Conservation (phyloP, 352 stramenopile genomes). For the Globisporangium nunn region DNA sequence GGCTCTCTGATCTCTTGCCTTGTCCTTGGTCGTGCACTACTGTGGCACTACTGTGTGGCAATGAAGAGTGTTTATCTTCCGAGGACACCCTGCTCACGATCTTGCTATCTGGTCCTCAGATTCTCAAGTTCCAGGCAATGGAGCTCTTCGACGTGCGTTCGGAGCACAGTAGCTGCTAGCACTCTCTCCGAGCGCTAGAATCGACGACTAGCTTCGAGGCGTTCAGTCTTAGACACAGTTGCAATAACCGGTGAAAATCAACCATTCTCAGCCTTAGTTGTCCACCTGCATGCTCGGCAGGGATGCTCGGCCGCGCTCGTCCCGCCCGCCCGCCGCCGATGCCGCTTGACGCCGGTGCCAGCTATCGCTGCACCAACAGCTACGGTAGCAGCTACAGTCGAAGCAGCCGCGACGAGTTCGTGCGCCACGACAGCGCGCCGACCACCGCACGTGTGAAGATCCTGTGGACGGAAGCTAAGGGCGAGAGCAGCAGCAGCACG, state of each 20-base stretch:
- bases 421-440: slow-evolving; percentile 2
- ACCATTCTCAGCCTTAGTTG: too few species aligned
- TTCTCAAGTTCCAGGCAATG: slow-evolving; percentile 44
- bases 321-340: background rate
- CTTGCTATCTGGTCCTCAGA: slow-evolving; percentile 12
- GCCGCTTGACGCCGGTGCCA: background rate
- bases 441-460: slow-evolving; percentile 8
- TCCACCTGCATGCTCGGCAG: too few species aligned
- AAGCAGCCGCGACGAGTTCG: slow-evolving; percentile 6
- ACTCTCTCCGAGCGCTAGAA: too few species aligned
- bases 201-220: too few species aligned
- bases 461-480: slow-evolving; percentile 10
- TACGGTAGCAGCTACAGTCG: background rate
- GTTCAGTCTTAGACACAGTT: too few species aligned
- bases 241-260: too few species aligned
- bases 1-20: too few species aligned
- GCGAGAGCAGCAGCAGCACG: background rate
- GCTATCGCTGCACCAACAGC: background rate
- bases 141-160: slow-evolving; percentile 11
- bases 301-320: background rate
- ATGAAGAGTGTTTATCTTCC: too few species aligned
- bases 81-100: too few species aligned
- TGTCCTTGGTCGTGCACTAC: too few species aligned
- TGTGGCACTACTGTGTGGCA: too few species aligned
- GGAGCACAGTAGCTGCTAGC: background rate